phyloP scores from a whole-genome alignment of 163 green algal genomes.

The Scenedesmus sp. region DNA sequence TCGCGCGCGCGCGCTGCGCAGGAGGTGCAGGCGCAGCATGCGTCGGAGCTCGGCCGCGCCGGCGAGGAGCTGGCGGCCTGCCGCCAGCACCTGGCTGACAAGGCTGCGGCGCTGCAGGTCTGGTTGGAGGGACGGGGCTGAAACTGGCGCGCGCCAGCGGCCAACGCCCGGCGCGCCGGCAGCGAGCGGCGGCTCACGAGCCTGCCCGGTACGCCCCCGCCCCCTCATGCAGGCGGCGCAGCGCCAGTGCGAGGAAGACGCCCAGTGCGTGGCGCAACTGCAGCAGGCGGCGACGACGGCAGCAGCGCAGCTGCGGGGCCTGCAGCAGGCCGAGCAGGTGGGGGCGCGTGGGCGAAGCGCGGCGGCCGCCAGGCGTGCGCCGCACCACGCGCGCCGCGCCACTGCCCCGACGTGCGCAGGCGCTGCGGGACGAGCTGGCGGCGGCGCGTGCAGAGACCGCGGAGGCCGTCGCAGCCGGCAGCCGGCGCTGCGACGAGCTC shows the following conservation, averaged over 20 bases:
- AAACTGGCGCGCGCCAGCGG: too few species aligned
- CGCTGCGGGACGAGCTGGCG: not conserved
- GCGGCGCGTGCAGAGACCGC: slow-evolving; percentile 3
- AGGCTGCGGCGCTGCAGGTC: slow-evolving; percentile 59
- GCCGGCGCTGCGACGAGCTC: not conserved
- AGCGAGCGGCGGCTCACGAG: too few species aligned
- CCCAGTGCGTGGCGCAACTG: slow-evolving; percentile 17
- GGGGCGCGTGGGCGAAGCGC: too few species aligned
- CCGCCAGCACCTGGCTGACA: slow-evolving; percentile 44
- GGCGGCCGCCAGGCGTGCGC: too few species aligned
- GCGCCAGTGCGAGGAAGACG: not conserved
- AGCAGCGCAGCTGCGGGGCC: too few species aligned
- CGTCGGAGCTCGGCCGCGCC: slow-evolving; percentile 51
- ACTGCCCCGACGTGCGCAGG: too few species aligned
- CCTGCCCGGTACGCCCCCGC: too few species aligned
- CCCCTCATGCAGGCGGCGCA: not conserved
- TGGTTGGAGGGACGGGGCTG: too few species aligned
- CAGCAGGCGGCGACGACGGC: too few species aligned
- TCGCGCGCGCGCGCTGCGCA: slow-evolving; percentile 42
- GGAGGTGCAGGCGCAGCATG: slow-evolving; percentile 57
- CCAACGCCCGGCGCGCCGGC: too few species aligned
- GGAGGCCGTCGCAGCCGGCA: not conserved
- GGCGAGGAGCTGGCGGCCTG: slow-evolving; percentile 49
- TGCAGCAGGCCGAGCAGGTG: too few species aligned
- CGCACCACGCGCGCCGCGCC: too few species aligned